Base-by-base conservation (phyloP, 2,329 filamentous ascomycete species). In the Diaporthe eres region DNA sequence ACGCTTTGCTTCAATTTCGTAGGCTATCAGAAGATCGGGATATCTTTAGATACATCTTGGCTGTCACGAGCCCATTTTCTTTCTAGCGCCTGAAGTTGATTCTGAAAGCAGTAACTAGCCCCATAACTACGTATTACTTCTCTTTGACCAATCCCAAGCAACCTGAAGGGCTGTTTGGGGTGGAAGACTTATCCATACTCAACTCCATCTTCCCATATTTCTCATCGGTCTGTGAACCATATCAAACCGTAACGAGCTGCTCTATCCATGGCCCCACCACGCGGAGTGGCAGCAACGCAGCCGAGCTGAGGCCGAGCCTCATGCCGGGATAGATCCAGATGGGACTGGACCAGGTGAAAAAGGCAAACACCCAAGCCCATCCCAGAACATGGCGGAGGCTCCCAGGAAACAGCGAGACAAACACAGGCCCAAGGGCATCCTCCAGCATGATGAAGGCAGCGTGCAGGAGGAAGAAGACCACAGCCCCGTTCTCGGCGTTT, bases 361-460 rank as follows among this genome's bases (percentile, higher is more conserved):
- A 74, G 34, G 51, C 49, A 28, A 58, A 44, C 4, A 74, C 72
- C 72, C 72, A 74, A 19, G 60, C 17, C 31, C 28, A 74, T 60
- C 72, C 72, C 13, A 60, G 8, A n/a, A 57, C 22, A 60, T 44
- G 28, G 28, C 49, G 39, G 28, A 60, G 19, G 17, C 61, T 53
- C 8, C 5, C 19, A 22, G 72, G 72, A 42, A 74, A n/a, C 15
- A 60, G 42, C 3, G 25, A 5, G 19, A 31, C 15, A 7, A 58
- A 10, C 15, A 57, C 4, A 39, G 61, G 49, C 28, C 51, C 19
- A 10, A 68, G 7, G 42, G 61, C 25, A 58, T 74, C 72, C 51
- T 74, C 72, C 25, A 70, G 61, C 72, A 74, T 68, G 13, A 74
- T 74, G 28, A 68, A 39, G n/a, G 51, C 72, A 42, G 72, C 72